Conservation (phyloP, 768 basidiomycete genomes). For the Suillus sp. region DNA sequence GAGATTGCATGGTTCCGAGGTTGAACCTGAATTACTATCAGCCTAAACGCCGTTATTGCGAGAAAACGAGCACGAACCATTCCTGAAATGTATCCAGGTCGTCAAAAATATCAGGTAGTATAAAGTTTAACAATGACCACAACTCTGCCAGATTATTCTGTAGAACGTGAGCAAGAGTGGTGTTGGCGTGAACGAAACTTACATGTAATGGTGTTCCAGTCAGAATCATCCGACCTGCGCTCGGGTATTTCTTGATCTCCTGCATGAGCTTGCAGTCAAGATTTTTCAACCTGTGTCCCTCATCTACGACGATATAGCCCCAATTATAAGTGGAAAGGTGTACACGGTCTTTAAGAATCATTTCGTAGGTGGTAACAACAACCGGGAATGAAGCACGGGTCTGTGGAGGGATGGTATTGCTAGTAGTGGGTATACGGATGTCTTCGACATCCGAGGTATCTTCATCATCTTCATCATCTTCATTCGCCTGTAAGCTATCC, state of each 20-base stretch:
- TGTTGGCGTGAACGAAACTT: slow-evolving; percentile 26
- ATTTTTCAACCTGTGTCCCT: slow-evolving; percentile 95
- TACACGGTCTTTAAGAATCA: slow-evolving; percentile 81
- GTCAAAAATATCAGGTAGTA: slow-evolving; percentile 90
- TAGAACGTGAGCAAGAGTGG: slow-evolving; percentile 1
- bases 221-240: slow-evolving; percentile 87
- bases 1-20: slow-evolving; percentile 61
- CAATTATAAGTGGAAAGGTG: slow-evolving; percentile 69
- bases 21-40: slow-evolving; percentile 55
- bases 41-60: background rate
- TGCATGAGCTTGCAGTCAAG: slow-evolving; percentile 86
- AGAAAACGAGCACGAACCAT: slow-evolving; percentile 51
- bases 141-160: slow-evolving; percentile 96
- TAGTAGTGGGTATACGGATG: slow-evolving; percentile 23
- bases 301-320: slow-evolving; percentile 96
- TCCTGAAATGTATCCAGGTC: slow-evolving; percentile 90
- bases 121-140: slow-evolving; percentile 95
- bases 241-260: slow-evolving; percentile 85
- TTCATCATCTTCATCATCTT: slow-evolving; percentile 26
- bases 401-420: slow-evolving; percentile 22
- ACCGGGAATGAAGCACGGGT: slow-evolving; percentile 59
- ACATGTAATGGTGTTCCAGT: slow-evolving; percentile 97
- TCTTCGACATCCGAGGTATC: slow-evolving; percentile 21
- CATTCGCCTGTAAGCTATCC: slow-evolving; percentile 9
- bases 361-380: slow-evolving; percentile 91